These are phyloP conservation scores for Didymosphaeria variabile DNA, from an alignment of 2,329 filamentous ascomycete genomes.

Conservation along the genomic window DNA sequence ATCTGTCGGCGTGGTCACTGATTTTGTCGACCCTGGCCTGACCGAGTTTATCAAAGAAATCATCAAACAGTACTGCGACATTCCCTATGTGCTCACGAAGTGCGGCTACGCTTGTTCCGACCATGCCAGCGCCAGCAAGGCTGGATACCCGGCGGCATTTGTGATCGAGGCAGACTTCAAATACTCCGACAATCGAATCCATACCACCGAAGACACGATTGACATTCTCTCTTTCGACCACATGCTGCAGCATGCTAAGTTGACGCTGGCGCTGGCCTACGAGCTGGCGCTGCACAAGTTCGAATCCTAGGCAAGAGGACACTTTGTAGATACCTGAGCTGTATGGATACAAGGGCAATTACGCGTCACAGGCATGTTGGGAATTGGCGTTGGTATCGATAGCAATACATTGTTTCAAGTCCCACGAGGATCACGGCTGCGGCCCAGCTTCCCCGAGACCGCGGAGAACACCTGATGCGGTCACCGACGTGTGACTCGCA, in stretches of 20 bases:
- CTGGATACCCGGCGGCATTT: constrained; percentile 77
- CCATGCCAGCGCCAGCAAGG: constrained; percentile 76
- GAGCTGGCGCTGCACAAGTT: constrained; percentile 84
- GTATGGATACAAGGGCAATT: background rate
- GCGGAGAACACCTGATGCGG: constrained; percentile 13
- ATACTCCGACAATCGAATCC: constrained; percentile 71
- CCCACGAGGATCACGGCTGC: background rate
- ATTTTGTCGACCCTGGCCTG: constrained; percentile 83
- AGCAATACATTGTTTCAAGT: constrained; percentile 3
- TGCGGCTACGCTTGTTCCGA: constrained; percentile 87
- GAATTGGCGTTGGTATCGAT: constrained; percentile 5
- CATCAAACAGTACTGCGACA: constrained; percentile 85
- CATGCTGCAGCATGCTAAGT: constrained; percentile 88
- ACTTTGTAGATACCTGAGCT: constrained; percentile 5
- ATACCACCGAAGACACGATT: constrained; percentile 70
- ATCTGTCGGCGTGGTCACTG: constrained; percentile 90
- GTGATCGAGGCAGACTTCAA: constrained; percentile 79
- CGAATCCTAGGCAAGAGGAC: too few species aligned
- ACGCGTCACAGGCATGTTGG: background rate
- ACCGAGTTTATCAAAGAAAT: constrained; percentile 92
- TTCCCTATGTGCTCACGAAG: constrained; percentile 86
- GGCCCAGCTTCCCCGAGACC: background rate
- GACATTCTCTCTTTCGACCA: constrained; percentile 83
- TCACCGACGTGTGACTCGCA: constrained; percentile 27
- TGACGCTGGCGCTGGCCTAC: constrained; percentile 84